A percentile compares a stretch with the other conserved stretches of the same genome.
These are phyloP conservation scores for Acidiella bohemica DNA, from an alignment of 495 filamentous ascomycete species.

Conservation along the genomic window DNA sequence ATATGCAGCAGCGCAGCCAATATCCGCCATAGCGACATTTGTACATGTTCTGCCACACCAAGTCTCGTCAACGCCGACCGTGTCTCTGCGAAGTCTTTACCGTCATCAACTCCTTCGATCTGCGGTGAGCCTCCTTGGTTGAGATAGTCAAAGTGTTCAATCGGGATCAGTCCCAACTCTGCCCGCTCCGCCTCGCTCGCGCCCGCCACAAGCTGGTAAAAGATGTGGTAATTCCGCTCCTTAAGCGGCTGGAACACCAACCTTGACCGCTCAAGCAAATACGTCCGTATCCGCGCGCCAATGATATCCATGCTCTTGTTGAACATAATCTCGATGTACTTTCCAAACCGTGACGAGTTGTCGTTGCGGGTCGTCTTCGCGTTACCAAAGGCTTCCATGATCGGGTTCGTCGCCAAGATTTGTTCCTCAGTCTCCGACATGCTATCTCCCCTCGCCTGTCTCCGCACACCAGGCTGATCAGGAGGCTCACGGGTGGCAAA, in stretches of 20 bases:
- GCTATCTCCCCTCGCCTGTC: slow-evolving; percentile 56
- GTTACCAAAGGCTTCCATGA: slow-evolving; percentile 99
- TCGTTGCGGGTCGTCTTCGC: slow-evolving; percentile 98
- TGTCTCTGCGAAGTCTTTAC: slow-evolving; percentile 79
- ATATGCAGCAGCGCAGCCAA: slow-evolving; percentile 88
- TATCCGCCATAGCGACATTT: slow-evolving; percentile 77
- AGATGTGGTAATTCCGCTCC: slow-evolving; percentile 98
- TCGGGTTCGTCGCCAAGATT: slow-evolving; percentile 94
- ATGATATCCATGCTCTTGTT: slow-evolving; percentile 92
- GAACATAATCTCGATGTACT: slow-evolving; percentile 99
- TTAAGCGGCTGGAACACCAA: slow-evolving; percentile 97
- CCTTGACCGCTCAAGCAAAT: slow-evolving; percentile 86
- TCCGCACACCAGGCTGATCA: slow-evolving; percentile 67
- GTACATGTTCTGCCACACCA: slow-evolving; percentile 59
- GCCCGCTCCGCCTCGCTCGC: slow-evolving; percentile 73
- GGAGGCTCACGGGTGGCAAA: slow-evolving; percentile 96
- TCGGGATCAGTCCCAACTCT: slow-evolving; percentile 58
- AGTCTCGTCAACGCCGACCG: slow-evolving; percentile 76
- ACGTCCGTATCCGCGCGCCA: slow-evolving; percentile 91
- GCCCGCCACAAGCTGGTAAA: slow-evolving; percentile 95
- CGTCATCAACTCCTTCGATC: slow-evolving; percentile 94
- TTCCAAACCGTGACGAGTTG: slow-evolving; percentile 96
- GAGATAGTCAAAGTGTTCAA: slow-evolving; percentile 88
- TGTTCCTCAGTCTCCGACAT: slow-evolving; percentile 99
- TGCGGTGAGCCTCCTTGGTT: slow-evolving; percentile 86